Conservation (phyloP, 495 filamentous ascomycete genomes). For the Neurospora tetraspora region DNA sequence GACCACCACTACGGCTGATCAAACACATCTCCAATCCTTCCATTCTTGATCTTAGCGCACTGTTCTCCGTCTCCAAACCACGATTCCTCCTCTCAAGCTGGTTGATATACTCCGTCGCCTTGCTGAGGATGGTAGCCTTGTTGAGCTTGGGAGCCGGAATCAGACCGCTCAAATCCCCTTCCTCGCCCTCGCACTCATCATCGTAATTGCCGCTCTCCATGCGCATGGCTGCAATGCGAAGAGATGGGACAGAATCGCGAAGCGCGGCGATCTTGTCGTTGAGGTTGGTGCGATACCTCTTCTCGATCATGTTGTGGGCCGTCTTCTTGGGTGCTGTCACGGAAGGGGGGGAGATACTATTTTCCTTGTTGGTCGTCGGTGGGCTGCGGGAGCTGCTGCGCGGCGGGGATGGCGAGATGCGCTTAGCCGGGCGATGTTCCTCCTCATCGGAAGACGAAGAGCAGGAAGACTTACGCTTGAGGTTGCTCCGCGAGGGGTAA, state of each 20-base stretch:
- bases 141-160: slow-evolving; percentile 17
- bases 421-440: slow-evolving; percentile 1
- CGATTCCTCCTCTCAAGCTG: slow-evolving; percentile 72
- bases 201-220: slow-evolving; percentile 1
- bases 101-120: slow-evolving; percentile 83
- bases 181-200: slow-evolving; percentile 10
- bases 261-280: slow-evolving; percentile 41
- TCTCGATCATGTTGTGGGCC: slow-evolving; percentile 41
- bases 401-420: slow-evolving; percentile 4
- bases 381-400: slow-evolving; percentile 1
- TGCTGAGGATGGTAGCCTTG: slow-evolving; percentile 65
- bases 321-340: slow-evolving; percentile 18
- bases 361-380: slow-evolving; percentile 1
- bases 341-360: background rate
- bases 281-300: slow-evolving; percentile 40
- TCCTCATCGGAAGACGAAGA: slow-evolving; percentile 9
- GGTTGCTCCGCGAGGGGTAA: slow-evolving; percentile 8
- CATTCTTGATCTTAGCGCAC: slow-evolving; percentile 52
- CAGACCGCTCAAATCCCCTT: slow-evolving; percentile 6
- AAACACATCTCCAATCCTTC: slow-evolving; percentile 51
- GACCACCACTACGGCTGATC: slow-evolving; percentile 15
- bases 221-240: slow-evolving; percentile 26
- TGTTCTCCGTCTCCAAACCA: slow-evolving; percentile 63
- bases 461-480: slow-evolving; percentile 23
- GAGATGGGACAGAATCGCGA: slow-evolving; percentile 35